These are phyloP conservation scores for Martensiomyces pterosporus DNA, from an alignment of 192 early-diverging fungal genomes.

Conservation along the genomic window DNA sequence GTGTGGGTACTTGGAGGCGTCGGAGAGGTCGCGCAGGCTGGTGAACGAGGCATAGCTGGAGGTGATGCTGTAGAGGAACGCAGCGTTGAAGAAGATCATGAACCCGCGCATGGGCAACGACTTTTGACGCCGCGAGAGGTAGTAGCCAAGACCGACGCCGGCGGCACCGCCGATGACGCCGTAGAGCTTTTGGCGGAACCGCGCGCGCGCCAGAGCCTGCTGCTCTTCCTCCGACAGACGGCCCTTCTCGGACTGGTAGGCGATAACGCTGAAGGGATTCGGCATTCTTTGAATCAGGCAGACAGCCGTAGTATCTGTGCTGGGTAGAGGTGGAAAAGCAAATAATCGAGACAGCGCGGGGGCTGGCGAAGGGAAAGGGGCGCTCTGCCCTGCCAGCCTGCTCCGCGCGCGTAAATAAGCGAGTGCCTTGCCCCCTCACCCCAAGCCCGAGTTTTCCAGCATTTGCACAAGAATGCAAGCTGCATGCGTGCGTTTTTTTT, in stretches of 20 bases:
- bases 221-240: conserved; percentile 23
- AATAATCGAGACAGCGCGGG: too few species aligned
- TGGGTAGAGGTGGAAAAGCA: too few species aligned
- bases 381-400: too few species aligned
- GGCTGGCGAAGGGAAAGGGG: too few species aligned
- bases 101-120: conserved; percentile 5
- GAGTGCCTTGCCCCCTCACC: too few species aligned
- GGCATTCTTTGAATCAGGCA: conserved; percentile 23
- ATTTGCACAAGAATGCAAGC: too few species aligned
- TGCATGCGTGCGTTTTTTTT: too few species aligned
- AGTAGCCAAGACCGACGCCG: conserved; percentile 23
- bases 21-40: conserved; percentile 17
- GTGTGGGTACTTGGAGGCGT: conserved; percentile 31
- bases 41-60: conserved; percentile 1
- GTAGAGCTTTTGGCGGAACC: background rate
- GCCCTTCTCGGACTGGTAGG: conserved; percentile 16
- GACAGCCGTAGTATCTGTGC: too few species aligned
- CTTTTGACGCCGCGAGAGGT: conserved; percentile 15
- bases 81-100: conserved; percentile 15
- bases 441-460: too few species aligned
- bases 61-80: conserved; percentile 8
- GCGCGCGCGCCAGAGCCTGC: conserved; percentile 10
- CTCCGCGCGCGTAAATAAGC: too few species aligned
- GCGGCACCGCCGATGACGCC: conserved; percentile 4
- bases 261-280: conserved; percentile 12